Base-by-base conservation (phyloP, 2,329 filamentous ascomycete genomes). In the Diaporthe amygdali region DNA sequence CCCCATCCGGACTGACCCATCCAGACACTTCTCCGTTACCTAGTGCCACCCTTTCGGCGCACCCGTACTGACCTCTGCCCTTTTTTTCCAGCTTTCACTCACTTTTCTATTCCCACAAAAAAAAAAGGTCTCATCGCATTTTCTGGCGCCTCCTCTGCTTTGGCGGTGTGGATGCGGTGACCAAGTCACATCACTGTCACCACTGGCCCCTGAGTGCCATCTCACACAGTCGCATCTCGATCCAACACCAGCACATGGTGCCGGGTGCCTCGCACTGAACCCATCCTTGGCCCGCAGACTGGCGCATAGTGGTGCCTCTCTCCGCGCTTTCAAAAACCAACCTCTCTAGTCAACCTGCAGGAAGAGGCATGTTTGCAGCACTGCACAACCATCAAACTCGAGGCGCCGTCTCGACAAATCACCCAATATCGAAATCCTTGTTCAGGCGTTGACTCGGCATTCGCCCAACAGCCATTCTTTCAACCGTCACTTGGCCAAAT, bases 361-460 rank as follows among this genome's bases (percentile, higher is more conserved):
- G 27, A 63, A 54, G 71, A 71, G 68, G 71, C 68, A 72, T 72
- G 71, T 72, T 70, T 51, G 44, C 39, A 34, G 64, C 68, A 47
- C 22, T 37, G 39, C 54, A 37, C 46, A 22, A 37, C 37, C 49
- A 34, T 30, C 39, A 66, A 20, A 44, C 20, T 68, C 71, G 63
- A 66, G 63, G 56, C 56, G 56, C 61, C 6, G 55, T 64, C 44
- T 71, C 64, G 63, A 52, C 34, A 34, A 41, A 68, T 15, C 27
- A 51, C 17, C 44, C 25, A 41, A 66, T n/a, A 32, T 41, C 64
- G 27, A 66, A 66, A 37, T 47, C 52, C 46, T 27, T 32, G 25
- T 52, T 22, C 22, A 54, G 63, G 25, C 64, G 49, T 46, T 68
- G 67, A 59, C 30, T 30, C 22, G 51, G 20, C 34, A 9, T 39